Evolutionary conservation across 2,329 filamentous ascomycete genomes (phyloP).

Genomic region (Cyphellophora europaea): DNA sequence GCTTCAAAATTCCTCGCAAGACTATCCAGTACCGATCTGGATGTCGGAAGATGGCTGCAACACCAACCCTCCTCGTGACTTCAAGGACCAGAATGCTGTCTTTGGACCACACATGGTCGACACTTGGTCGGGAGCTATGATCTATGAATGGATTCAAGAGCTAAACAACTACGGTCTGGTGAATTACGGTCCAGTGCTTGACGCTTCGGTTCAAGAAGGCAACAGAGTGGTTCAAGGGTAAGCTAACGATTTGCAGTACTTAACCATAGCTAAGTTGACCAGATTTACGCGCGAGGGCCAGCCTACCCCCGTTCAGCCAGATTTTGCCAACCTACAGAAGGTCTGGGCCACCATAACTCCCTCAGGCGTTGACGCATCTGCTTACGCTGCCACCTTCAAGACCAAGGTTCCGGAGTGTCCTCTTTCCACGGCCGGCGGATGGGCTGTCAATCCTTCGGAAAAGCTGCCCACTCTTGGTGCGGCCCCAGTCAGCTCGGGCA

Average conservation of each 20-base stretch:
- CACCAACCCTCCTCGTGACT: slow-evolving; percentile 31
- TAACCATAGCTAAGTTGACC: slow-evolving; percentile 6
- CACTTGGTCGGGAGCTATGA: slow-evolving; percentile 65
- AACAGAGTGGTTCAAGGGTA: slow-evolving; percentile 50
- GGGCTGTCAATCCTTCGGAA: slow-evolving; percentile 63
- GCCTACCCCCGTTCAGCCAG: slow-evolving; percentile 62
- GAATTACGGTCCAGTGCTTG: slow-evolving; percentile 57
- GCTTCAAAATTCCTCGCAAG: slow-evolving; percentile 56
- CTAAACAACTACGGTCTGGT: slow-evolving; percentile 74
- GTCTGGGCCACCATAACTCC: slow-evolving; percentile 68
- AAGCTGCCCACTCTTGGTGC: slow-evolving; percentile 61
- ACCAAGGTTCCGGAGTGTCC: slow-evolving; percentile 61
- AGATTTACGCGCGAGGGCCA: slow-evolving; percentile 61
- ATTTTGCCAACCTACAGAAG: slow-evolving; percentile 67
- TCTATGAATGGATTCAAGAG: slow-evolving; percentile 88
- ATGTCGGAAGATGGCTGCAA: slow-evolving; percentile 88
- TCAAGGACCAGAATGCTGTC: slow-evolving; percentile 62
- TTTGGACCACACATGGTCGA: slow-evolving; percentile 64
- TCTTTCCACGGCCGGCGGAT: slow-evolving; percentile 55
- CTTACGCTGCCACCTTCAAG: slow-evolving; percentile 56
- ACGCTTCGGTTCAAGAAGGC: slow-evolving; percentile 37
- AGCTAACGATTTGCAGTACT: slow-evolving; percentile 23
- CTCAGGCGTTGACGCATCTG: slow-evolving; percentile 54
- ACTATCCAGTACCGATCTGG: slow-evolving; percentile 77
- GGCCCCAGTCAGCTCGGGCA: slow-evolving; percentile 22